phyloP scores from a whole-genome alignment of 1,284 basidiomycete species.

The Rhodotorula sp. region DNA sequence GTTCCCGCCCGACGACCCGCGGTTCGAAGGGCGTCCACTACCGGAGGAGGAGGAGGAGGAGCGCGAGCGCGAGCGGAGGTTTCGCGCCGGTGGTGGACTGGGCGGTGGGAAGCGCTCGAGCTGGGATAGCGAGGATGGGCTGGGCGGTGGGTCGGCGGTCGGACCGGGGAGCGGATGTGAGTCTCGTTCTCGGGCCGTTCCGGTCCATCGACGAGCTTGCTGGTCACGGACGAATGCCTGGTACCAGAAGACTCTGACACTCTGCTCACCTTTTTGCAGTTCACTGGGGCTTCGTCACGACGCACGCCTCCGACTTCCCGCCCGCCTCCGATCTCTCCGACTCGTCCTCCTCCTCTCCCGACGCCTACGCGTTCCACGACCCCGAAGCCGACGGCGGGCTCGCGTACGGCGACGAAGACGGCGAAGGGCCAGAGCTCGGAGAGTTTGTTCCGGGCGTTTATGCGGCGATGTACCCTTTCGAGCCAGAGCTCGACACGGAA shows the following conservation, averaged over 20 bases:
- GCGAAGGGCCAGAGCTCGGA: slow-evolving; percentile 18
- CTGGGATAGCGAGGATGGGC: background rate
- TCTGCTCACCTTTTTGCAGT: slow-evolving; percentile 6
- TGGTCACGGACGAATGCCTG: background rate
- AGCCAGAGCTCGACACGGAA: slow-evolving; percentile 39
- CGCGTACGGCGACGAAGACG: slow-evolving; percentile 9
- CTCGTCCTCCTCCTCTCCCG: background rate
- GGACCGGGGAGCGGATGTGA: background rate
- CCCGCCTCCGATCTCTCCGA: slow-evolving; percentile 5
- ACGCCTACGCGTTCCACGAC: background rate
- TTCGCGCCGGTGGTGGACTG: slow-evolving; percentile 5
- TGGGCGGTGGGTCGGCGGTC: background rate
- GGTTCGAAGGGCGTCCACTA: slow-evolving; percentile 8
- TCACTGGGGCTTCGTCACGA: slow-evolving; percentile 42
- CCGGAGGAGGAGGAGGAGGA: slow-evolving; percentile 14
- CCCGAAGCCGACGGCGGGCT: slow-evolving; percentile 1
- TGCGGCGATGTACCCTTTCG: slow-evolving; percentile 37
- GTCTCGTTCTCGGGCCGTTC: background rate
- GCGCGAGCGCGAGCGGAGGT: slow-evolving; percentile 4
- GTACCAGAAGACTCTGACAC: background rate
- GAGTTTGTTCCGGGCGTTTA: slow-evolving; percentile 41
- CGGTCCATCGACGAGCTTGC: no score
- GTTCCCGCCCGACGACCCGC: slow-evolving; percentile 16
- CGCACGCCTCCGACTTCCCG: slow-evolving; percentile 27
- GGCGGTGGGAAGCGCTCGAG: background rate